Percentiles rank a stretch among this genome's conserved stretches.
Conservation (phyloP, 148 eudicot genomes). For the Silene uniflora region DNA sequence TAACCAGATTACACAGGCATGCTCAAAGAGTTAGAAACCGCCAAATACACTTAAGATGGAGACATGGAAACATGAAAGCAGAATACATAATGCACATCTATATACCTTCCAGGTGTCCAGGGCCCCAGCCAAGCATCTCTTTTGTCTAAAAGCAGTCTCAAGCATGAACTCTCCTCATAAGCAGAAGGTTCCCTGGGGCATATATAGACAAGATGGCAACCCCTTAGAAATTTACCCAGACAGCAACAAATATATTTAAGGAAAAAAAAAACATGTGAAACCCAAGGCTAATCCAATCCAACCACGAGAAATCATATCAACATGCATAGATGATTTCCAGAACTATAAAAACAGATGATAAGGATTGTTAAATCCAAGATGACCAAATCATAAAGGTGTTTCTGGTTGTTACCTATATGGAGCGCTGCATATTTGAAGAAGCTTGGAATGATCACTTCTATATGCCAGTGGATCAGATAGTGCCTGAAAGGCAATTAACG, state of each 20-base stretch:
- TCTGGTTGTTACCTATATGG: slow-evolving; percentile 62
- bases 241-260: background rate
- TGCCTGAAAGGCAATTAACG: slow-evolving; percentile 68
- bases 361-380: slow-evolving; percentile 5
- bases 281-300: background rate
- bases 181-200: slow-evolving; percentile 64
- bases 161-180: slow-evolving; percentile 95
- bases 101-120: slow-evolving; percentile 98
- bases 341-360: background rate
- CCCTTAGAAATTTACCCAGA: slow-evolving; percentile 2
- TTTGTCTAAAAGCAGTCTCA: slow-evolving; percentile 85
- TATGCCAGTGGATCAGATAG: slow-evolving; percentile 86
- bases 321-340: slow-evolving; percentile 5
- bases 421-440: slow-evolving; percentile 79
- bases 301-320: slow-evolving; percentile 7
- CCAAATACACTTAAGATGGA: background rate
- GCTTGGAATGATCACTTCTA: slow-evolving; percentile 67
- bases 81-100: slow-evolving; percentile 12
- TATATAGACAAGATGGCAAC: slow-evolving; percentile 14
- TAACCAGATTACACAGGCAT: background rate
- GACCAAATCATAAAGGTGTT: slow-evolving; percentile 3
- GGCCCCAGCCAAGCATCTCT: slow-evolving; percentile 99
- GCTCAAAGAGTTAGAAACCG: slow-evolving; percentile 1
- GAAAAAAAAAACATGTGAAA: slow-evolving; percentile 4
- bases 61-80: background rate